Conservation (phyloP, 805 yeast genomes). For the Yamadazyma phyllophila region DNA sequence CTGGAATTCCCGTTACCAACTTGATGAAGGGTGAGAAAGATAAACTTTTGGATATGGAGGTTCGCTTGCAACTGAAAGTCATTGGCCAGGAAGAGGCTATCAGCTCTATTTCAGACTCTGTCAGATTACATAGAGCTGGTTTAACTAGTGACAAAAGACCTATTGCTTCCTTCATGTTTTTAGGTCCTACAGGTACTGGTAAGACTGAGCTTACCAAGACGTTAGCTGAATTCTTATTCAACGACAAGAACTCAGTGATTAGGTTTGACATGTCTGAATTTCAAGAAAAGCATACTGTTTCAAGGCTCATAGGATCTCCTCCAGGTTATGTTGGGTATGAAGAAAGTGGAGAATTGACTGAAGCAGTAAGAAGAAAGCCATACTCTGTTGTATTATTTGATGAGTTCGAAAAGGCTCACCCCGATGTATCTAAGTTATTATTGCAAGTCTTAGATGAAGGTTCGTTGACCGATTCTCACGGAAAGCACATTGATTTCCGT, state of each 20-base stretch:
- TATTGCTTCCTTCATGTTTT: conserved; percentile 91
- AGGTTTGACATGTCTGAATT: conserved; percentile 98
- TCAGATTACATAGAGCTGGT: conserved; percentile 94
- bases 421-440: conserved; percentile 86
- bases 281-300: conserved; percentile 89
- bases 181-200: conserved; percentile 99
- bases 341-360: conserved; percentile 94
- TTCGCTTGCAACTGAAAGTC: conserved; percentile 69
- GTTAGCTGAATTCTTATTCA: conserved; percentile 87
- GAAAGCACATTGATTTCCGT: conserved; percentile 89
- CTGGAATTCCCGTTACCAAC: conserved; percentile 91
- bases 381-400: conserved; percentile 90
- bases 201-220: conserved; percentile 94
- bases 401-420: conserved; percentile 96
- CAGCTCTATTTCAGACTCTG: conserved; percentile 86
- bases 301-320: conserved; percentile 94
- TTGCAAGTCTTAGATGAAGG: conserved; percentile 96
- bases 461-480: conserved; percentile 89
- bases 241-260: conserved; percentile 80
- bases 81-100: conserved; percentile 97
- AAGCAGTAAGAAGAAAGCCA: conserved; percentile 93
- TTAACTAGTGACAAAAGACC: conserved; percentile 92
- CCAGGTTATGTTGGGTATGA: conserved; percentile 98
- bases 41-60: conserved; percentile 83
- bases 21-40: conserved; percentile 94